Evolutionary conservation across 1,284 basidiomycete species (phyloP), one percentile per base, ranked within the genome.

Genomic region (Tremellales sp.): DNA sequence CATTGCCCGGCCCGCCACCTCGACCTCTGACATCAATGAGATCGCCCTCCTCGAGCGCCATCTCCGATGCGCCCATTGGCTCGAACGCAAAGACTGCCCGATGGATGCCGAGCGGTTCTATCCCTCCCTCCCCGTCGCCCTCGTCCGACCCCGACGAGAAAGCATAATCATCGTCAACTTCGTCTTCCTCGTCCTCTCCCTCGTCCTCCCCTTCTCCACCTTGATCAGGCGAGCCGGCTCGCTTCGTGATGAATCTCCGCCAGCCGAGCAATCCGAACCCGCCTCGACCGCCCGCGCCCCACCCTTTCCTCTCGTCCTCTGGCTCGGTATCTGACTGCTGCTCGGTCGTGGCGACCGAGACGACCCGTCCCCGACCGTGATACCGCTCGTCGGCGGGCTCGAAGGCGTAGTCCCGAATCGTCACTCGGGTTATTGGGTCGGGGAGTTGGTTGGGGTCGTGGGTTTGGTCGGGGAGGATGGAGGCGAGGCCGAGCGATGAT

Each of bases 381-480:
- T 58, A 56, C 16, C 67, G 59, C 8, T 61, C 61, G 51, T 71
- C 69, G 3, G 48, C 36, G 3, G 43, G 14, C 3, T 54, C 38
- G 40, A 57, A 71, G 2, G 63, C 69, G 45, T 57, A 71, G 43
- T 71, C 69, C 32, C 65, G 61, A 14, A 71, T 60, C 18, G 62
- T 43, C 5, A 68, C 46, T 26, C n/a, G n/a, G n/a, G 4, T 28
- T 24, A 24, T 22, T 9, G 10, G 10, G 16, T 10, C 16, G 29
- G 10, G 29, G 10, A 31, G 29, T 31, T 31, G 29, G 29, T 10
- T 10, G 10, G 10, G 29, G 29, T 10, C 29, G 10, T 31, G 29
- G 29, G 29, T 10, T 16, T 31, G 29, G 29, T 36, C 34, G 8
- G 34, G 34, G n/a, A 26, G 22, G 9, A 39, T 8, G 12, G 24